Evolutionary conservation across 441 rosid genomes (phyloP).

Genomic region (Erodium chrysanthum): DNA sequence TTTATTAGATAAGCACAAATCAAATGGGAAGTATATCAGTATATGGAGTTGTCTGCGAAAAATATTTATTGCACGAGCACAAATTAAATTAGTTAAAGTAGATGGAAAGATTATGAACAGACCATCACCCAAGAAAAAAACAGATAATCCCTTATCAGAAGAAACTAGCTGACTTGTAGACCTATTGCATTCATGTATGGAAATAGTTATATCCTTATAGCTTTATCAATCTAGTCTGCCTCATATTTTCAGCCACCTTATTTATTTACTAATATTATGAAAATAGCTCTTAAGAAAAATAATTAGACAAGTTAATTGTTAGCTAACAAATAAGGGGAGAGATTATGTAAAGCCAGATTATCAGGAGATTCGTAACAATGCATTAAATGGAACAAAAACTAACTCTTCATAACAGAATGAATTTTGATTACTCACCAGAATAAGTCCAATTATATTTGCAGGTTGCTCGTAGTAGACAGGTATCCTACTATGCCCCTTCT

Average conservation of each 20-base stretch:
- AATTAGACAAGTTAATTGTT: no score
- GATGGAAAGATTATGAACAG: background rate
- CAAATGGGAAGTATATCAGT: no score
- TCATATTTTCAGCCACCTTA: background rate
- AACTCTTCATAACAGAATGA: background rate
- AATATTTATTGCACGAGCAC: background rate
- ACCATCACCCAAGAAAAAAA: background rate
- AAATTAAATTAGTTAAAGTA: background rate
- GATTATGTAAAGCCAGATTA: no score
- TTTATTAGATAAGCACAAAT: no score
- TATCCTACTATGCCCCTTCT: constrained; percentile 91
- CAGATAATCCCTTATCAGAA: background rate
- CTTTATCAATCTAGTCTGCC: background rate
- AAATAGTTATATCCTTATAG: background rate
- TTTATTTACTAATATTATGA: background rate
- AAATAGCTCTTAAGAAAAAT: no score
- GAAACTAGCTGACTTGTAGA: background rate
- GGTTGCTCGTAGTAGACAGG: constrained; percentile 76
- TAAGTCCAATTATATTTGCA: constrained; percentile 73
- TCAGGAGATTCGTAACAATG: no score
- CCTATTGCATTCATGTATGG: background rate
- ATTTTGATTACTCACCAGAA: constrained; percentile 38
- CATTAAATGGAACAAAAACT: no score
- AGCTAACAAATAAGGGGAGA: no score
- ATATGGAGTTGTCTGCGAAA: no score